Conservation (phyloP, 2,329 filamentous ascomycete species). For the Alternaria novae-zelandiae region DNA sequence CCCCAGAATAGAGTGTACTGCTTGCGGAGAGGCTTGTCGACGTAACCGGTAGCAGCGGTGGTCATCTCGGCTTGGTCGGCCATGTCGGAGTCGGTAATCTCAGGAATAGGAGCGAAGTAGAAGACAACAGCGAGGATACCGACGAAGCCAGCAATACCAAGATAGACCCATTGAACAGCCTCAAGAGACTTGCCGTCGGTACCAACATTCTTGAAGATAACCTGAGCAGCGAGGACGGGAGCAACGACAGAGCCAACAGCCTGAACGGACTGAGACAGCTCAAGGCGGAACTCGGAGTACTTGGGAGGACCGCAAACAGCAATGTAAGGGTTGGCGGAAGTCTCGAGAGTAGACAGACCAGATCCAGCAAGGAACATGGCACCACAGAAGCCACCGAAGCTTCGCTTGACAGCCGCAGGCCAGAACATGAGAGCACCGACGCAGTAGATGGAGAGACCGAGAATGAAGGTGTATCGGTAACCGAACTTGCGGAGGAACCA, state of each 20-base stretch:
- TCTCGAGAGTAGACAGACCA: slow-evolving; percentile 76
- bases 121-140: slow-evolving; percentile 70
- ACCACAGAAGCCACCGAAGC: slow-evolving; percentile 76
- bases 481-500: slow-evolving; percentile 74
- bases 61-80: slow-evolving; percentile 43
- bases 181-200: slow-evolving; percentile 63
- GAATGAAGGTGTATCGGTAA: slow-evolving; percentile 81
- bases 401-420: slow-evolving; percentile 76
- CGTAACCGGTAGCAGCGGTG: slow-evolving; percentile 55
- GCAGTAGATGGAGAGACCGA: slow-evolving; percentile 71
- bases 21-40: slow-evolving; percentile 69
- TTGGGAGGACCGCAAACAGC: slow-evolving; percentile 73
- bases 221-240: slow-evolving; percentile 73
- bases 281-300: slow-evolving; percentile 78
- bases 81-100: slow-evolving; percentile 76
- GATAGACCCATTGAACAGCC: slow-evolving; percentile 80
- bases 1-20: slow-evolving; percentile 56
- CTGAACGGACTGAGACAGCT: slow-evolving; percentile 79
- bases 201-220: slow-evolving; percentile 72
- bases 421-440: slow-evolving; percentile 81
- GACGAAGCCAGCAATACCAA: slow-evolving; percentile 79
- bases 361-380: slow-evolving; percentile 75
- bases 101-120: slow-evolving; percentile 62
- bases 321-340: slow-evolving; percentile 70
- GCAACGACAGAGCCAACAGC: slow-evolving; percentile 77